These are phyloP conservation scores for Globisporangium carolinianum DNA, from an alignment of 352 stramenopile species.

Conservation along the genomic window DNA sequence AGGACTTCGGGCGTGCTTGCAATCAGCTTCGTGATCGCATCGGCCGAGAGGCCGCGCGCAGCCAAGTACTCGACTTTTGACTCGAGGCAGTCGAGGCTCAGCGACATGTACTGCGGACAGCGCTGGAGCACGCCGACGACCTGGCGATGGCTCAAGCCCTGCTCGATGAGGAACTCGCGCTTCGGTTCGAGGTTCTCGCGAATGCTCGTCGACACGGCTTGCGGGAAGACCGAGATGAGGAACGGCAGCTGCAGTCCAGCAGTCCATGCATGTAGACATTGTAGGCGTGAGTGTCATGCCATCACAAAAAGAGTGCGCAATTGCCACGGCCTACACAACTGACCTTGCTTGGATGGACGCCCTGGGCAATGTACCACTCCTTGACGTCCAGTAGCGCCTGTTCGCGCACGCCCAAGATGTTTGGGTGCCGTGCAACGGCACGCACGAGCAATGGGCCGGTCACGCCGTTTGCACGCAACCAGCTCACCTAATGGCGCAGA, in stretches of 20 bases:
- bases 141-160: slow-evolving; percentile 27
- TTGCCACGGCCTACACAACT: slow-evolving; percentile 14
- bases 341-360: slow-evolving; percentile 4
- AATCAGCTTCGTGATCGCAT: slow-evolving; percentile 27
- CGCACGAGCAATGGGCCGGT: slow-evolving; percentile 21
- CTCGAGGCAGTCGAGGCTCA: slow-evolving; percentile 26
- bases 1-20: slow-evolving; percentile 34
- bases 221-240: slow-evolving; percentile 42
- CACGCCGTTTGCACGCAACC: slow-evolving; percentile 25
- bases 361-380: slow-evolving; percentile 32
- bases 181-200: slow-evolving; percentile 37
- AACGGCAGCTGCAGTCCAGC: slow-evolving; percentile 33
- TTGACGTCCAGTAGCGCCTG: slow-evolving; percentile 22
- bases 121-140: slow-evolving; percentile 34
- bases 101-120: slow-evolving; percentile 31
- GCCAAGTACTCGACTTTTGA: slow-evolving; percentile 24
- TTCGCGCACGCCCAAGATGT: slow-evolving; percentile 27
- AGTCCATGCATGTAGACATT: background rate
- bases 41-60: slow-evolving; percentile 21
- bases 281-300: background rate
- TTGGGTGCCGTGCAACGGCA: slow-evolving; percentile 27
- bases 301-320: slow-evolving; percentile 6
- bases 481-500: slow-evolving; percentile 17
- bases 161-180: slow-evolving; percentile 21
- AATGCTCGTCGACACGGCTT: slow-evolving; percentile 24